These are phyloP conservation scores for Potentilla sterilis DNA, from an alignment of 306 rosid genomes.

Conservation along the genomic window DNA sequence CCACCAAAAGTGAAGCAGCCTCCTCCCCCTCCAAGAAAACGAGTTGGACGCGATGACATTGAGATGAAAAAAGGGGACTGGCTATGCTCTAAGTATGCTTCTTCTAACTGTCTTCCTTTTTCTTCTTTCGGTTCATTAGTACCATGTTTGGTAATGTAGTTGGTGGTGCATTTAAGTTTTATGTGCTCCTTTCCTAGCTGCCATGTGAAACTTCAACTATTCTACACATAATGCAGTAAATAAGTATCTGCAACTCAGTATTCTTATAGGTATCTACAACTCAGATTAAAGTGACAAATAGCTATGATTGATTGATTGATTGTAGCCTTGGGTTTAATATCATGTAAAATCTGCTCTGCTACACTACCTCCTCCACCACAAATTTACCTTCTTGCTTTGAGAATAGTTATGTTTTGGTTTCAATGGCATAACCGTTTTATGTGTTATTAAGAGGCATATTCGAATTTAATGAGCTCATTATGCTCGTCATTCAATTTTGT, in stretches of 20 bases:
- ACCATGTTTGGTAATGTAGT: background rate
- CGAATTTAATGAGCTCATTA: slow-evolving; percentile 2
- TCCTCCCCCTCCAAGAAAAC: slow-evolving; percentile 85
- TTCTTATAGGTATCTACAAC: background rate
- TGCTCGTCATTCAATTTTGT: background rate
- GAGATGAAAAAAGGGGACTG: slow-evolving; percentile 99
- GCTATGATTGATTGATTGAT: background rate
- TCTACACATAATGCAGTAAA: background rate
- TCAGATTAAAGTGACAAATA: background rate
- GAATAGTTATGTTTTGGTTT: background rate
- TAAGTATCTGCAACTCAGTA: background rate
- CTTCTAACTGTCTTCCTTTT: slow-evolving; percentile 13
- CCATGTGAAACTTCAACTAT: background rate
- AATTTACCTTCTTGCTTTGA: background rate
- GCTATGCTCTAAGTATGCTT: slow-evolving; percentile 93
- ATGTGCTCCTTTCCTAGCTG: background rate
- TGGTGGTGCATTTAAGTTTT: slow-evolving; percentile 22
- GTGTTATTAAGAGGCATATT: background rate
- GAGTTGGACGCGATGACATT: slow-evolving; percentile 90
- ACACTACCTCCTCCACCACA: background rate
- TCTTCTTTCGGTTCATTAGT: slow-evolving; percentile 12
- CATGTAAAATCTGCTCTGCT: background rate
- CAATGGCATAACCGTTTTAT: background rate
- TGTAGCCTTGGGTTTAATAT: background rate
- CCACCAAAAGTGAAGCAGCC: slow-evolving; percentile 95